phyloP scores from a whole-genome alignment of 371 early-diverging fungal genomes.

The Mucor saturninus region DNA sequence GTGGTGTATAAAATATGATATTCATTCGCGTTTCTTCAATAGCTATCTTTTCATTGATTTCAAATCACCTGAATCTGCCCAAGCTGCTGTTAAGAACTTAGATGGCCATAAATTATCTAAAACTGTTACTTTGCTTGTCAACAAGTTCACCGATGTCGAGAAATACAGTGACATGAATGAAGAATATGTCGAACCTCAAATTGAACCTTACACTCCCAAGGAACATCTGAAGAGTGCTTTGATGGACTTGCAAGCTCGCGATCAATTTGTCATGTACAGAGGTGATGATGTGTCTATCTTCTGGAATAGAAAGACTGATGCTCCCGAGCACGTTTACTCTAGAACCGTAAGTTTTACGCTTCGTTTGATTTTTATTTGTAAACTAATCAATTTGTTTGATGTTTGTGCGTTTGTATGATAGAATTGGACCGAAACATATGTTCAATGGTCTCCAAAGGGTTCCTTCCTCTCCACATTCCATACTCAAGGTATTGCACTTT shows the following conservation, averaged over 20 bases:
- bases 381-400: neutral
- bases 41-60: slow-evolving; percentile 95
- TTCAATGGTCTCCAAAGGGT: slow-evolving; percentile 95
- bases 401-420: slow-evolving; percentile 14
- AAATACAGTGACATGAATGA: slow-evolving; percentile 78
- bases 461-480: slow-evolving; percentile 94
- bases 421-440: slow-evolving; percentile 95
- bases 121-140: slow-evolving; percentile 81
- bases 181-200: slow-evolving; percentile 71
- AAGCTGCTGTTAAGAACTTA: slow-evolving; percentile 75
- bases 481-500: slow-evolving; percentile 91
- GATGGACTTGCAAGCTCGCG: slow-evolving; percentile 83
- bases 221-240: slow-evolving; percentile 94
- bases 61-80: slow-evolving; percentile 85
- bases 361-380: neutral
- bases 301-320: slow-evolving; percentile 90
- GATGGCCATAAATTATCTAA: slow-evolving; percentile 87
- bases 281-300: slow-evolving; percentile 83
- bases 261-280: slow-evolving; percentile 90
- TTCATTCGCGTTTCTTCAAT: slow-evolving; percentile 9
- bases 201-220: slow-evolving; percentile 75
- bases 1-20: neutral
- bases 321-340: slow-evolving; percentile 78
- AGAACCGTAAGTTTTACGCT: slow-evolving; percentile 55
- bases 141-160: slow-evolving; percentile 91